phyloP scores from a whole-genome alignment of 2,329 filamentous ascomycete genomes.

The Fusarium lateritium region DNA sequence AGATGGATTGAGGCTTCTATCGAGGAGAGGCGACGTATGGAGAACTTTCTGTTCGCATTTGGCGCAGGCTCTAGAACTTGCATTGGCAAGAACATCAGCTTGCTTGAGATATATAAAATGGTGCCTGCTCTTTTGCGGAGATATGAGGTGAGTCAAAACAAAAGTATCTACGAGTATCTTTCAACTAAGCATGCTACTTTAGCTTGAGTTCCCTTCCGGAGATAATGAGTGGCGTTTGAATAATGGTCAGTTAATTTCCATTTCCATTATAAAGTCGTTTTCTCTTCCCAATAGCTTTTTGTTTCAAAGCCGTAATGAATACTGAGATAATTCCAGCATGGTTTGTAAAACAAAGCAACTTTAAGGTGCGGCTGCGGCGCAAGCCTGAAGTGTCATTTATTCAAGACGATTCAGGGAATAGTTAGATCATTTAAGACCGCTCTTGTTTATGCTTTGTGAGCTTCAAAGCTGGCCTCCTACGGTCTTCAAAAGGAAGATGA shows the following conservation, averaged over 20 bases:
- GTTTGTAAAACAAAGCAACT: constrained; percentile 15
- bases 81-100: constrained; percentile 75
- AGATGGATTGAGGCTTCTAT: constrained; percentile 71
- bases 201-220: constrained; percentile 3
- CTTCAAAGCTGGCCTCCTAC: no score
- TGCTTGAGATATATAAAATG: constrained; percentile 74
- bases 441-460: no score
- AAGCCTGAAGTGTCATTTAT: background rate
- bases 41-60: constrained; percentile 65
- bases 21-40: constrained; percentile 49
- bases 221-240: constrained; percentile 5
- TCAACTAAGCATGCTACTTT: background rate
- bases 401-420: background rate
- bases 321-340: background rate
- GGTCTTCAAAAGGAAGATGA: no score
- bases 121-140: constrained; percentile 57
- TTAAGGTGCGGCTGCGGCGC: background rate
- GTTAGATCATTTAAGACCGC: no score
- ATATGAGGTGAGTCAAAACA: constrained; percentile 2
- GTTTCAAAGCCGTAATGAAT: background rate
- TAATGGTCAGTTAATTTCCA: background rate
- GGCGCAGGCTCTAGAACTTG: constrained; percentile 79
- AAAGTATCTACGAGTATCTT: background rate
- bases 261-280: no score
- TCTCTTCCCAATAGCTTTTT: no score